Evolutionary conservation across 192 early-diverging fungal species (phyloP).

Genomic region (Lobosporangium transversale): DNA sequence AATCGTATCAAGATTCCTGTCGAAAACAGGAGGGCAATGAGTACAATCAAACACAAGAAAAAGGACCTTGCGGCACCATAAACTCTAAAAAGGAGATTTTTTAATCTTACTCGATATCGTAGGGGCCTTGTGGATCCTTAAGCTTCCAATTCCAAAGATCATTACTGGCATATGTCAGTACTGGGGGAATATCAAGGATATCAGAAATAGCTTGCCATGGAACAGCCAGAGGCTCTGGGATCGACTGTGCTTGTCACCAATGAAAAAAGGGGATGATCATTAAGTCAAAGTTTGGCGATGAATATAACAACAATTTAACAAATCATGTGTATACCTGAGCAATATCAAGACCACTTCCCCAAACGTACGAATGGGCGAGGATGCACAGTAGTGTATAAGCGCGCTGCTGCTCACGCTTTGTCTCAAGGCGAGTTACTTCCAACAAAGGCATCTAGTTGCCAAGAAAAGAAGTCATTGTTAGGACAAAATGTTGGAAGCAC

Average conservation of each 20-base stretch:
- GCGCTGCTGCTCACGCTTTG: constrained; percentile 75
- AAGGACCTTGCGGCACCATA: no score
- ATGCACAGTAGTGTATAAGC: constrained; percentile 86
- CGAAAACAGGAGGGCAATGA: neutral
- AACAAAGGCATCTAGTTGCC: constrained; percentile 76
- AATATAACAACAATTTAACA: no score
- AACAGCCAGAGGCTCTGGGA: constrained; percentile 82
- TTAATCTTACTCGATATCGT: constrained; percentile 66
- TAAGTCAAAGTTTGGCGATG: no score
- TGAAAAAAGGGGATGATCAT: constrained; percentile 4
- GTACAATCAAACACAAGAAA: constrained; percentile 3
- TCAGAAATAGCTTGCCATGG: constrained; percentile 82
- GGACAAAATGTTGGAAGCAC: no score
- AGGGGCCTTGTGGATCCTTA: constrained; percentile 75
- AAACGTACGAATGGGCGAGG: constrained; percentile 91
- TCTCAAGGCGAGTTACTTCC: constrained; percentile 61
- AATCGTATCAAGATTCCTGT: constrained; percentile 79
- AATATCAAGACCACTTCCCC: constrained; percentile 80
- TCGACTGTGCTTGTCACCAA: constrained; percentile 48
- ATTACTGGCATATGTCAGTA: constrained; percentile 84
- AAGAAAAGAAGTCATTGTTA: neutral
- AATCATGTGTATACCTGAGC: constrained; percentile 67
- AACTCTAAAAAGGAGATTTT: no score
- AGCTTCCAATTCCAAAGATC: constrained; percentile 91
- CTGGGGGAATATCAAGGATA: constrained; percentile 83